These are phyloP conservation scores for Candida wancherniae DNA, from an alignment of 805 yeast genomes.

Conservation along the genomic window DNA sequence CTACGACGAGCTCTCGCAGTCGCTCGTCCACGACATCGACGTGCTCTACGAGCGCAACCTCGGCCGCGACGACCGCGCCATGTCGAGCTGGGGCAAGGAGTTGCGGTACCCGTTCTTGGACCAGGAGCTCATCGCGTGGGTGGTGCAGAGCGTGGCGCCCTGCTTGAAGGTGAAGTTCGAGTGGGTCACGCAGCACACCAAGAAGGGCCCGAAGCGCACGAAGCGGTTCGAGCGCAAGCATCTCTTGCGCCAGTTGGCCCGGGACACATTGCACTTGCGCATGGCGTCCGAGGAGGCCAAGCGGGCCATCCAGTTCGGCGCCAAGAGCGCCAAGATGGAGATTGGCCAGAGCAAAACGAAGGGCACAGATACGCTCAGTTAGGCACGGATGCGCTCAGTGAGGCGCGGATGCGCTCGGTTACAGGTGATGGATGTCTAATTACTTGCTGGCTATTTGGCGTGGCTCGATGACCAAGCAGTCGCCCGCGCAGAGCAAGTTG, in stretches of 20 bases:
- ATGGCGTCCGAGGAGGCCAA: constrained; percentile 72
- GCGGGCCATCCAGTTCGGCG: constrained; percentile 95
- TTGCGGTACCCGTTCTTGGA: constrained; percentile 84
- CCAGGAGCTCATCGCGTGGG: constrained; percentile 49
- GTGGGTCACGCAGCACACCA: constrained; percentile 19
- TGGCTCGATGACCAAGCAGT: constrained; percentile 39
- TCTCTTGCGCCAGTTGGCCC: constrained; percentile 61
- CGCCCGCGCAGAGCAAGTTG: constrained; percentile 32
- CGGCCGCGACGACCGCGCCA: constrained; percentile 89
- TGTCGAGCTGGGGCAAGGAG: constrained; percentile 84
- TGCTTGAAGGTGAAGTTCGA: constrained; percentile 36
- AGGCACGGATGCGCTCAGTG: too few species aligned
- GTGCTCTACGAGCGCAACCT: constrained; percentile 75
- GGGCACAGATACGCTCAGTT: constrained; percentile 66
- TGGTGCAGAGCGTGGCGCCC: constrained; percentile 46
- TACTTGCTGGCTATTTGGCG: too few species aligned
- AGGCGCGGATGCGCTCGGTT: too few species aligned
- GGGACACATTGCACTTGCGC: constrained; percentile 35
- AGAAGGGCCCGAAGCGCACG: constrained; percentile 25
- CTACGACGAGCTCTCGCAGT: constrained; percentile 45
- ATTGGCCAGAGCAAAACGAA: constrained; percentile 68
- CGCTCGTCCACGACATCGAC: constrained; percentile 64
- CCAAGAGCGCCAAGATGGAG: constrained; percentile 91
- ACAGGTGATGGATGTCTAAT: too few species aligned
- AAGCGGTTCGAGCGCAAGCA: constrained; percentile 40